Base-by-base conservation (phyloP, 139 green algal species). In the Chlorella vulgaris region DNA sequence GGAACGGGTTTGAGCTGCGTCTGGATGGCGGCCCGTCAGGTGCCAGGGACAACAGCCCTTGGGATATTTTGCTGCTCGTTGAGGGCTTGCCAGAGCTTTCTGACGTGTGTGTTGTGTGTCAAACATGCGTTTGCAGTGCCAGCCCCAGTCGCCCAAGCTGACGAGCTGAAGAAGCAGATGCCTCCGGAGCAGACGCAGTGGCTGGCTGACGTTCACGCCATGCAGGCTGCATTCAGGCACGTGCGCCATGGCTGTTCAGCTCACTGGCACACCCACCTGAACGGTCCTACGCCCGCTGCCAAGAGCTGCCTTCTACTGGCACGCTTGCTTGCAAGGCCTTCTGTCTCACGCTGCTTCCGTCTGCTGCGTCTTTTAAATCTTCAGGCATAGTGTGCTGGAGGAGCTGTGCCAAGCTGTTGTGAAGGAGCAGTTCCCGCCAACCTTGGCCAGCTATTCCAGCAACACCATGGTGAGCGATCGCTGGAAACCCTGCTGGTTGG, bases 401-500 rank as follows among this genome's bases (percentile, higher is more conserved):
- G 63, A 66, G 47, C 42, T 19, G 29, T 78, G 70, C 70, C 51
- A 66, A 31, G 70, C 19, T 7, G n/a, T 35, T 31, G 70, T 26
- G 22, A 76, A 76, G 42, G 28, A 28, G 26, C 26, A 39, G n/a
- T 76, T 42, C 50, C 42, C 42, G 3, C 0, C 13, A 18, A n/a
- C 24, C 6, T 76, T 62, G 19, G 29, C 10, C 21, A 42, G 69
- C 42, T 76, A 76, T 42, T n/a, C 24, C 29, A 62, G 42, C 69
- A 76, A 76, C 69, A 31, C 28, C 43, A 78, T 31, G 31, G 70
- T 78, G 21, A n/a, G n/a, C n/a, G n/a, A n/a, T n/a, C n/a, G n/a
- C n/a, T n/a, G n/a, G n/a, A n/a, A n/a, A n/a, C n/a, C n/a, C n/a
- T n/a, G n/a, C n/a, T n/a, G n/a, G n/a, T n/a, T n/a, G n/a, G n/a